Evolutionary conservation across 2,329 filamentous ascomycete species (phyloP), one percentile per base, ranked within the genome.

Genomic region (Rasamsonia emersonii): DNA sequence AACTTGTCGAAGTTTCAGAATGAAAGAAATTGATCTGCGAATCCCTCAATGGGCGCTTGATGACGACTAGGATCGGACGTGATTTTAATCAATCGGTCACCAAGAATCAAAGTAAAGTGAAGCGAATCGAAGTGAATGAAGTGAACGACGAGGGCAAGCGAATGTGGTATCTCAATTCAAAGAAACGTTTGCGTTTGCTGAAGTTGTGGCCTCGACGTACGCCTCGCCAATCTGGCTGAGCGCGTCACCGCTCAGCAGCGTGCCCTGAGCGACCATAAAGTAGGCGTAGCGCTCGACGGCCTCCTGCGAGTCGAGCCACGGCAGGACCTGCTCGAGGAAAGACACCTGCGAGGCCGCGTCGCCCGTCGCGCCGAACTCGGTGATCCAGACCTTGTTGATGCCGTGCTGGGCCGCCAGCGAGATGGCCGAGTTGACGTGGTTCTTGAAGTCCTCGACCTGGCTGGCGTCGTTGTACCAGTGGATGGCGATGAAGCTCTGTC

Each of bases 311-410:
- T 67, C 59, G 25, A 67, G 45, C 53, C 54, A 65, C 13, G 53
- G 51, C 9, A 58, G 28, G 4, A 58, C 61, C 27, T 59, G 35
- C 4, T 45, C 35, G 20, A 68, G 42, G 49, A 65, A 66, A 4
- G 47, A 28, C 15, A 53, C 50, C 16, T 47, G 39, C 10, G 45
- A 36, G 3, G 46, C 32, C 2, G 47, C 30, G 1, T 44, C 33
- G 9, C 49, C 39, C 15, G 44, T 53, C 23, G 59, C 52, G 6
- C 53, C 58, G 39, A 66, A 67, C 44, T 68, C 64, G 2, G 64
- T 62, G 11, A 67, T 38, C 64, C 64, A 68, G 37, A 67, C 51
- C 28, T 59, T 54, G n/a, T 43, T 26, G 18, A 67, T 51, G 13
- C 41, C 43, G 30, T 62, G 43, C 9, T 50, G 28, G 3, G 34